A percentile compares a stretch with the other conserved stretches of the same genome.
These are phyloP conservation scores for Eremochloa ophiuroides DNA, from an alignment of 176 grass and related monocot genomes.

Conservation along the genomic window DNA sequence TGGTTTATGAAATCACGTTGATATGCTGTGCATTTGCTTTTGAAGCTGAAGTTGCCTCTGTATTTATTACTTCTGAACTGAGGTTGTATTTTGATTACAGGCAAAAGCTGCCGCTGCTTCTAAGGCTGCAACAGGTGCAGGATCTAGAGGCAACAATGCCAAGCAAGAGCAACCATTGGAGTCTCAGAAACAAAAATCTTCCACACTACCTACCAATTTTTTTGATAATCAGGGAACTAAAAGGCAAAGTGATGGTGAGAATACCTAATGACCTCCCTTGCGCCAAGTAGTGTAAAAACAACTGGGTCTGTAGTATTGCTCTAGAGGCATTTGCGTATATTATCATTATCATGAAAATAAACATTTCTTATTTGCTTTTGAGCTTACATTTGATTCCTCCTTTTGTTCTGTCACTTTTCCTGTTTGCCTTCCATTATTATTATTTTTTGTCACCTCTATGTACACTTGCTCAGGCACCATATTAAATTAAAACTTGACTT, in stretches of 20 bases:
- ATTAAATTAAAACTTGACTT: too few species aligned
- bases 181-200: conserved; percentile 59
- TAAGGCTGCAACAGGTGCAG: conserved; percentile 46
- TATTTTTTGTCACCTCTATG: neutral
- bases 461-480: neutral
- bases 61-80: neutral
- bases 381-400: neutral
- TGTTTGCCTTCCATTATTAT: neutral
- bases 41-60: neutral
- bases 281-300: neutral
- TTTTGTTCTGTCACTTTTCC: neutral
- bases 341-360: neutral
- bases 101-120: conserved; percentile 52
- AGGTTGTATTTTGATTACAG: conserved; percentile 31
- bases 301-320: conserved; percentile 4
- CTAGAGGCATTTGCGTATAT: conserved; percentile 4
- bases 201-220: conserved; percentile 65
- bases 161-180: conserved; percentile 47
- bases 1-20: neutral
- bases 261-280: neutral
- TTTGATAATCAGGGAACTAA: conserved; percentile 79
- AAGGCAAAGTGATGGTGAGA: conserved; percentile 62
- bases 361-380: neutral
- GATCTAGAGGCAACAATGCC: conserved; percentile 38
- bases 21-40: conserved; percentile 1